These are phyloP conservation scores for Daldinia loculata DNA, from an alignment of 495 filamentous ascomycete species.

Conservation along the genomic window DNA sequence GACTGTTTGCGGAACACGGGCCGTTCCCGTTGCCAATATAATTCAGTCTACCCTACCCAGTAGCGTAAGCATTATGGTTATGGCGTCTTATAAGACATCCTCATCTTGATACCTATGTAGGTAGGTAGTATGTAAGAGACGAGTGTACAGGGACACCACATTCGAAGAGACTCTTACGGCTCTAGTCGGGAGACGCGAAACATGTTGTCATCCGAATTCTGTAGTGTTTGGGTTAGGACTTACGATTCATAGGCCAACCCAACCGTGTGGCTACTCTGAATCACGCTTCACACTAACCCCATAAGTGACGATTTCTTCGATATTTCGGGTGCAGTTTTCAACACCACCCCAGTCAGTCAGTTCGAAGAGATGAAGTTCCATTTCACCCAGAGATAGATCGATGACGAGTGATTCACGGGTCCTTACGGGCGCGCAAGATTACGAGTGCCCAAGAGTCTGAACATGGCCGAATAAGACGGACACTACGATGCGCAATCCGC, in stretches of 20 bases:
- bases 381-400: background rate
- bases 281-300: slow-evolving; percentile 20
- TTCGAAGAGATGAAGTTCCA: background rate
- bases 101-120: background rate
- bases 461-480: background rate
- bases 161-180: background rate
- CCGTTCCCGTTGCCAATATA: slow-evolving; percentile 25
- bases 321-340: background rate
- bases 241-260: slow-evolving; percentile 24
- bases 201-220: background rate
- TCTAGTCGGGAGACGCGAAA: background rate
- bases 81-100: slow-evolving; percentile 1
- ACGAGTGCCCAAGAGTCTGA: background rate
- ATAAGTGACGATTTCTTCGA: slow-evolving; percentile 15
- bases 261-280: slow-evolving; percentile 6
- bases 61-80: background rate
- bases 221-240: background rate
- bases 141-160: background rate
- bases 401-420: slow-evolving; percentile 1
- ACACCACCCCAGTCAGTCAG: background rate
- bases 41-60: background rate
- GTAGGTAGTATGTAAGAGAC: background rate
- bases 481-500: background rate
- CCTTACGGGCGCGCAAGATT: background rate
- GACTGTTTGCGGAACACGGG: slow-evolving; percentile 12